Base-by-base conservation (phyloP, 1,284 basidiomycete genomes). In the Ustilago xerochloae region DNA sequence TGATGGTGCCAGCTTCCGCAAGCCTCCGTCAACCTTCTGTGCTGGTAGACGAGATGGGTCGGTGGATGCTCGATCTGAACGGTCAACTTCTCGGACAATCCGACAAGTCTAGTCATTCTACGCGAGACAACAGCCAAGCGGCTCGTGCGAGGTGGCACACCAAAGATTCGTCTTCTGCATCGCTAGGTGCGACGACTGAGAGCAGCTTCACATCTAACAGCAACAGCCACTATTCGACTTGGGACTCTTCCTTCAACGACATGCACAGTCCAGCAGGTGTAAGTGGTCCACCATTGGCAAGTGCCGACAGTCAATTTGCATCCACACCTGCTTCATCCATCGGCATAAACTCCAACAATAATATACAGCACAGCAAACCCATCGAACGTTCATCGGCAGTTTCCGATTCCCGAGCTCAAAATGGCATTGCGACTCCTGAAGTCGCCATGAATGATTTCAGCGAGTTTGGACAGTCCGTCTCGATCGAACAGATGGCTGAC, bases 401-500 rank as follows among this genome's bases (percentile, higher is more conserved):
- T 41, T 36, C 32, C 50, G 55, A 49, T 6, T 2, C 24, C 0
- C 16, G 10, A 20, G 22, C 46, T 1, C 12, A 30, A 15, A 12
- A 8, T 9, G 12, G 22, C 9, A 29, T 20, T 1, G 49, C 49
- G 10, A 60, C 52, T 4, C 63, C 56, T 4, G 66, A 69, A 24
- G 50, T 63, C 1, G 39, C 38, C 36, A 64, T 65, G 57, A 35
- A 52, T 24, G 68, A 65, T n/a, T 65, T 71, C 22, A 70, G 67
- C 62, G 68, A 71, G 26, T 71, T 71, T 33, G 62, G 62, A 6
- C 62, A 71, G 33, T 64, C 62, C 6, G 54, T 71, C n/a, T 58
- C 68, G 15, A 71, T 71, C 20, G 62, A 71, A 47, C 53, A 64
- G 2, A 71, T 71, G 68, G 68, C 68, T 1, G 68, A 71, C 18